A percentile compares a stretch with the other conserved stretches of the same genome.
Evolutionary conservation across 306 rosid genomes (phyloP).

Genomic region (Lupinus albus): DNA sequence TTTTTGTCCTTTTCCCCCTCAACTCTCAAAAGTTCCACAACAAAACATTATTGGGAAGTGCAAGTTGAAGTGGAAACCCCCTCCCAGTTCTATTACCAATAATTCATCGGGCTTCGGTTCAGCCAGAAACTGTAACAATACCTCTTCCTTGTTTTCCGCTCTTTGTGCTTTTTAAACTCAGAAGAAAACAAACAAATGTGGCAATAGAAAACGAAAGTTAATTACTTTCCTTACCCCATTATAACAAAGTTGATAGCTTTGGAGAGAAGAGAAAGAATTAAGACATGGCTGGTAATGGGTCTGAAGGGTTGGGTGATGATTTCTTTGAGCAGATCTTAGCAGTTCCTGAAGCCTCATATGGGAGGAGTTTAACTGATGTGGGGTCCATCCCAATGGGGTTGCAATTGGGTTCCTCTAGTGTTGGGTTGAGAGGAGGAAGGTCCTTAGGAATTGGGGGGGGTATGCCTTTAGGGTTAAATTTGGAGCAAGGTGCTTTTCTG

Average conservation of each 20-base stretch:
- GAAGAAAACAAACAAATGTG: conserved; percentile 3
- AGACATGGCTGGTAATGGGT: conserved; percentile 71
- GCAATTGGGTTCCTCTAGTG: conserved; percentile 59
- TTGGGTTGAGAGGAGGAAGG: conserved; percentile 28
- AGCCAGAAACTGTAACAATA: conserved; percentile 36
- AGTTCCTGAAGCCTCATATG: conserved; percentile 49
- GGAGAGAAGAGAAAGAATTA: neutral
- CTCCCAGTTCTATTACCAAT: neutral
- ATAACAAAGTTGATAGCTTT: neutral
- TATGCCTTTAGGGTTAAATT: conserved; percentile 84
- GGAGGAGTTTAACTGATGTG: conserved; percentile 42
- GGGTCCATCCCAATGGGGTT: conserved; percentile 60
- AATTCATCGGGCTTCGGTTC: too few species aligned
- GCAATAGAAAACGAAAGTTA: neutral
- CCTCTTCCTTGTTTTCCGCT: conserved; percentile 31
- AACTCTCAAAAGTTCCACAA: neutral
- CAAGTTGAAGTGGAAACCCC: conserved; percentile 7
- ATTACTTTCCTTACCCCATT: neutral
- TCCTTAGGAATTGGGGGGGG: conserved; percentile 55
- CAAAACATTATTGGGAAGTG: conserved; percentile 38
- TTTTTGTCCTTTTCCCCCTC: neutral
- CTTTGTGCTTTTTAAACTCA: conserved; percentile 20
- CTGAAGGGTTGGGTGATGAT: conserved; percentile 84
- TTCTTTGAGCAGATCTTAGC: conserved; percentile 88
- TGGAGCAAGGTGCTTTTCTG: conserved; percentile 67